Evolutionary conservation across 306 rosid genomes (phyloP).

Genomic region (Lupinus albus): DNA sequence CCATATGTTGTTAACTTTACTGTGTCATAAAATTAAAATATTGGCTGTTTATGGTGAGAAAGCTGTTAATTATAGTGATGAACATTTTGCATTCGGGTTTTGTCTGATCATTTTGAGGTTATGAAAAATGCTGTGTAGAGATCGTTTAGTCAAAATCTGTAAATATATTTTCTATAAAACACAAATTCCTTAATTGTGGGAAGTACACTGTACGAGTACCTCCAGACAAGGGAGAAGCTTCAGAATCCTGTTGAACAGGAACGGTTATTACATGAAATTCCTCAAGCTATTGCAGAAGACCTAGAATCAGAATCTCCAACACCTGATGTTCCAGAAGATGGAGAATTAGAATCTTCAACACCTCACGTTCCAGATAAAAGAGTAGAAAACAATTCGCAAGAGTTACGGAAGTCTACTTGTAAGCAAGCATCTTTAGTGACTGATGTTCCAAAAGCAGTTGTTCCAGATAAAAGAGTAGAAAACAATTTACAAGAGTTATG

Average conservation of each 20-base stretch:
- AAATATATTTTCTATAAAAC: slow-evolving; percentile 11
- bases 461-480: slow-evolving; percentile 31
- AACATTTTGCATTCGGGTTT: slow-evolving; percentile 14
- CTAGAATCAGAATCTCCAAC: slow-evolving; percentile 48
- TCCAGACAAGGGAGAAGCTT: slow-evolving; percentile 70
- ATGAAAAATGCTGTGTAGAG: slow-evolving; percentile 21
- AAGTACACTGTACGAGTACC: slow-evolving; percentile 66
- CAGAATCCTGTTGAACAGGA: slow-evolving; percentile 64
- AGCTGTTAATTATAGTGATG: slow-evolving; percentile 9
- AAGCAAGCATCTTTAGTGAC: slow-evolving; percentile 48
- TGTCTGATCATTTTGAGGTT: slow-evolving; percentile 11
- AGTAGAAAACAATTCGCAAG: background rate
- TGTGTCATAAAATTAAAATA: slow-evolving; percentile 9
- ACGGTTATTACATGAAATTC: slow-evolving; percentile 64
- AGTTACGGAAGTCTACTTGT: slow-evolving; percentile 48
- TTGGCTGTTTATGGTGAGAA: slow-evolving; percentile 23
- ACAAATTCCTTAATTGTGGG: slow-evolving; percentile 58
- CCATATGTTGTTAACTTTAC: slow-evolving; percentile 3
- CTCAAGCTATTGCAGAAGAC: slow-evolving; percentile 65
- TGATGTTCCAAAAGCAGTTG: slow-evolving; percentile 51
- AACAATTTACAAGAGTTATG: slow-evolving; percentile 46
- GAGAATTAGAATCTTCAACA: too few relatives aligned
- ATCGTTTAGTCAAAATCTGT: slow-evolving; percentile 17
- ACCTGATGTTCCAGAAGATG: slow-evolving; percentile 40
- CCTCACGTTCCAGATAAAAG: slow-evolving; percentile 14